Evolutionary conservation across 2,329 filamentous ascomycete species (phyloP).

Genomic region (Sphaerulina populicola): DNA sequence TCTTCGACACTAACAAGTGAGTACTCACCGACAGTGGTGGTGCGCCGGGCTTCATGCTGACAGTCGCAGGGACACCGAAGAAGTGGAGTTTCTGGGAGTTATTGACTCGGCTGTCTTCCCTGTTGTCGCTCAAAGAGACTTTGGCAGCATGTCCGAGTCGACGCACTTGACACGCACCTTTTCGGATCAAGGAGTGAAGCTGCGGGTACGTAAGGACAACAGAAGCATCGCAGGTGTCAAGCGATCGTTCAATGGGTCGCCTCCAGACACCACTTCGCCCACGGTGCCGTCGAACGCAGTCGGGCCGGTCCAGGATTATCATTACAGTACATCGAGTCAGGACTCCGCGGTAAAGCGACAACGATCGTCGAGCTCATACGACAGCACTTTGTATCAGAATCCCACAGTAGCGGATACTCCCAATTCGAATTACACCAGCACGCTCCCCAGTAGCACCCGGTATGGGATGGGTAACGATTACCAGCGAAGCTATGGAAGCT

Average conservation of each 20-base stretch:
- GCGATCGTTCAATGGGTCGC: conserved; percentile 17
- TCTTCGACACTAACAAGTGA: conserved; percentile 63
- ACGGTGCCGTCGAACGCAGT: conserved; percentile 10
- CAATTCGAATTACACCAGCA: conserved; percentile 12
- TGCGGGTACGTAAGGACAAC: conserved; percentile 76
- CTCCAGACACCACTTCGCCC: conserved; percentile 19
- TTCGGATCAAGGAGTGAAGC: conserved; percentile 75
- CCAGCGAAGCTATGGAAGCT: conserved; percentile 12
- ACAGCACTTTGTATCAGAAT: conserved; percentile 16
- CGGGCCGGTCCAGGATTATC: conserved; percentile 19
- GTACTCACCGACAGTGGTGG: conserved; percentile 20
- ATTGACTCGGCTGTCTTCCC: conserved; percentile 60
- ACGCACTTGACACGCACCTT: conserved; percentile 74
- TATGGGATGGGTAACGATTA: conserved; percentile 12
- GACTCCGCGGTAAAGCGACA: conserved; percentile 23
- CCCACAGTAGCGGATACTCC: conserved; percentile 11
- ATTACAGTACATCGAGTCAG: conserved; percentile 15
- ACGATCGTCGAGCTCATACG: conserved; percentile 24
- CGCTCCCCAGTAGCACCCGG: conserved; percentile 16
- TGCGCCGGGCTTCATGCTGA: background rate
- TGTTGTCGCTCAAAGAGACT: conserved; percentile 50
- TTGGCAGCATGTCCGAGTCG: conserved; percentile 71
- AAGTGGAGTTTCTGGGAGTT: conserved; percentile 46
- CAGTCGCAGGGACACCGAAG: conserved; percentile 26
- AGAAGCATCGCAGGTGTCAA: conserved; percentile 34